Evolutionary conservation across 2,329 filamentous ascomycete genomes (phyloP), one percentile per base, ranked within the genome.

Genomic region (Ophiostoma triangulosporum): DNA sequence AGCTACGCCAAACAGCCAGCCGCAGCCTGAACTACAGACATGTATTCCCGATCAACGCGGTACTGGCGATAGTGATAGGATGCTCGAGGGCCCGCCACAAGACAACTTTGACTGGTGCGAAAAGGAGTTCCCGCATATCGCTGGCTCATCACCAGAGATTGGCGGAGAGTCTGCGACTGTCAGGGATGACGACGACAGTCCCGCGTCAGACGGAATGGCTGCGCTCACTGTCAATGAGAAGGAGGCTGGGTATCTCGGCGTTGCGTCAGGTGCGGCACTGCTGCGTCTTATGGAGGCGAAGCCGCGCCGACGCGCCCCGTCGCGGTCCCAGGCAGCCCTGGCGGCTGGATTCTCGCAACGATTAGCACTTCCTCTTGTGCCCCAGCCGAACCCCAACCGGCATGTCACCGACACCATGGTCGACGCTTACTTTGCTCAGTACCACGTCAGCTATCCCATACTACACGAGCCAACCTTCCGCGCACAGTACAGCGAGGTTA

Each of bases 181-280:
- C 11, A 40, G 40, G 6, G 45, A 35, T 6, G 20, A 31, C 7
- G 45, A 24, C 59, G 35, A 38, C 11, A 38, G 35, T 38, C 48
- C 48, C 11, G 48, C 32, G 6, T 31, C 27, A 4, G 67, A 69
- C 48, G 67, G 67, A 11, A 69, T 69, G 66, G 66, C 67, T 1
- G 65, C 66, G 5, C 56, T 69, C 4, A 64, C 65, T 1, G 63
- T 68, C 17, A 61, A 62, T 20, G 65, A 68, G 38, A 61, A 63
- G 7, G 66, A 70, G 29, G 64, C 65, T 1, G 72, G 72, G 5
- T 74, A 74, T 58, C 65, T 73, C 8, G 72, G 72, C 1, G 64
- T 71, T 1, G 69, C 69, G 1, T 73, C 70, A 6, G 70, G 70
- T 1, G 71, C 70, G 15, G 70, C 70, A 20, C 35, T 38, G 9